A percentile compares a stretch with the other conserved stretches of the same genome.
phyloP scores from a whole-genome alignment of 179 eudicot species.

The Beta lomatogona region DNA sequence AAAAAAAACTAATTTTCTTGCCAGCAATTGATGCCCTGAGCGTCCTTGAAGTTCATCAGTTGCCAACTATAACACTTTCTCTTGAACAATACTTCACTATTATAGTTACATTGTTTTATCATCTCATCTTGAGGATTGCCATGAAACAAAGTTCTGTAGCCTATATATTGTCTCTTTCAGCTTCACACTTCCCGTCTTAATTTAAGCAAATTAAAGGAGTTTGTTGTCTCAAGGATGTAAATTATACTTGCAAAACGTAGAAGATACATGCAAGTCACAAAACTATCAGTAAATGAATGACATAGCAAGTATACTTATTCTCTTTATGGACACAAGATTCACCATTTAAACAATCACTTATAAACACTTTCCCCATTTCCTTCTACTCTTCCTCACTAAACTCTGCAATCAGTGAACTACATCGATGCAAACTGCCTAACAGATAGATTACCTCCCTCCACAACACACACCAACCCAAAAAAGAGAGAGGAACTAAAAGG shows the following conservation, averaged over 20 bases:
- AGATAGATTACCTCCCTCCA: not conserved
- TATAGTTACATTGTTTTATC: not conserved
- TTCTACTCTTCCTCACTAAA: not conserved
- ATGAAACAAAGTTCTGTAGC: not conserved
- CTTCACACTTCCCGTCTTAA: not conserved
- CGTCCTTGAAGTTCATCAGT: not conserved
- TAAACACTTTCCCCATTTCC: not conserved
- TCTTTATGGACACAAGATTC: not conserved
- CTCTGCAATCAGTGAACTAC: not conserved
- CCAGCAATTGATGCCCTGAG: not conserved
- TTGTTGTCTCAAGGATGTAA: too few species aligned
- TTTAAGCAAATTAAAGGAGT: not conserved
- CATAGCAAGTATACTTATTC: not conserved
- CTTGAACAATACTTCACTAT: not conserved
- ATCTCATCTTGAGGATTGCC: not conserved
- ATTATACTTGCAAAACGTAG: not conserved
- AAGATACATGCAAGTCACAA: not conserved
- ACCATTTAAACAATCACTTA: not conserved
- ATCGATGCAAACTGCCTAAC: too few species aligned
- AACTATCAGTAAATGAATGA: not conserved
- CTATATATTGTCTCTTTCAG: not conserved
- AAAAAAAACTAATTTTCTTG: not conserved
- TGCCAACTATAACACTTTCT: not conserved
- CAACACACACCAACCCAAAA: not conserved
- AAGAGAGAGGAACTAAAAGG: not conserved